Evolutionary conservation across 2,329 filamentous ascomycete species (phyloP).

Genomic region (Colletotrichum tabaci): DNA sequence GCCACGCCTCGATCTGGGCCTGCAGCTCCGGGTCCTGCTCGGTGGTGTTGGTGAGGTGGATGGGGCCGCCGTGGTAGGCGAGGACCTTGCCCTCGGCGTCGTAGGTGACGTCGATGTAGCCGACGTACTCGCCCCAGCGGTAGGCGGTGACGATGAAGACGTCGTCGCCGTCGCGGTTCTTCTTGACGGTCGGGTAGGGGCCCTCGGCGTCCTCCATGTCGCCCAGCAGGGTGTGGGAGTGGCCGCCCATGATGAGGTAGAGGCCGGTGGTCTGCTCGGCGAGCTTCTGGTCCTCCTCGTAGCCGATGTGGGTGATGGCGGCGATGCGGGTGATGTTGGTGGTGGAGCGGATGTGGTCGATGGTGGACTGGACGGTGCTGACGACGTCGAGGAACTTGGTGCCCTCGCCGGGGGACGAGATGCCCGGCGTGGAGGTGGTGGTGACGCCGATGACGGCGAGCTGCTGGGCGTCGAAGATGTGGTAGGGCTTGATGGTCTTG

Average conservation of each 20-base stretch:
- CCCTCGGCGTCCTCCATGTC: slow-evolving; percentile 71
- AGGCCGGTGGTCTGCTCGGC: slow-evolving; percentile 73
- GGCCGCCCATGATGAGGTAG: slow-evolving; percentile 78
- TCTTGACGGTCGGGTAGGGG: slow-evolving; percentile 74
- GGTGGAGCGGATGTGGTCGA: slow-evolving; percentile 73
- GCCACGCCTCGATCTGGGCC: slow-evolving; percentile 71
- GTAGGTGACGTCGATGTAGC: slow-evolving; percentile 77
- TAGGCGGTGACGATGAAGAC: slow-evolving; percentile 79
- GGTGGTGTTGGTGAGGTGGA: slow-evolving; percentile 75
- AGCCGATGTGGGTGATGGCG: slow-evolving; percentile 78
- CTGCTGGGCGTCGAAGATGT: slow-evolving; percentile 73
- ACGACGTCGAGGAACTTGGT: slow-evolving; percentile 73
- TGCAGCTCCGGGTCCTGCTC: slow-evolving; percentile 70
- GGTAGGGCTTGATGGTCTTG: slow-evolving; percentile 75
- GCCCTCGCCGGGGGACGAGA: slow-evolving; percentile 70
- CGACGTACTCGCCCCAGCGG: slow-evolving; percentile 78
- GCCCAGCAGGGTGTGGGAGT: slow-evolving; percentile 73
- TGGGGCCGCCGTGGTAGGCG: slow-evolving; percentile 74
- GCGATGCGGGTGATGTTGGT: slow-evolving; percentile 76
- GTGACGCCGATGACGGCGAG: slow-evolving; percentile 77
- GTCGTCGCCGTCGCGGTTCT: slow-evolving; percentile 74
- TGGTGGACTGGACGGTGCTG: slow-evolving; percentile 70
- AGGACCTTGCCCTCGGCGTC: slow-evolving; percentile 73
- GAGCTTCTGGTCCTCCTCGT: slow-evolving; percentile 74
- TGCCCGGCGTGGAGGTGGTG: slow-evolving; percentile 70